phyloP scores from a whole-genome alignment of 129 eudicot genomes.

The Flaveria bidentis region DNA sequence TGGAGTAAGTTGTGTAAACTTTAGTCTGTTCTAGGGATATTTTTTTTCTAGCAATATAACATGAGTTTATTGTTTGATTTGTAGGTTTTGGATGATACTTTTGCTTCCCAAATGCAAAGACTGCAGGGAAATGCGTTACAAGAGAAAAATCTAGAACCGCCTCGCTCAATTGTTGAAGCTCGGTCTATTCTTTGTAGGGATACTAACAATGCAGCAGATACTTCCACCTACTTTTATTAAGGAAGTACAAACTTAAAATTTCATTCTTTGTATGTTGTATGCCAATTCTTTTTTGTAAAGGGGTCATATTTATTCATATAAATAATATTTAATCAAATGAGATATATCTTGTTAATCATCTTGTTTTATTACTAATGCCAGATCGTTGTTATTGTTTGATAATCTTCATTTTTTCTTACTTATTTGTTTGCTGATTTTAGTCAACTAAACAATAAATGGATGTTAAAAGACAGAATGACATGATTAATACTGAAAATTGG shows the following conservation, averaged over 20 bases:
- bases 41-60: conserved; percentile 6
- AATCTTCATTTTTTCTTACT: neutral
- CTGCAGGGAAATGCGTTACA: conserved; percentile 82
- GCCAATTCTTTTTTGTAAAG: conserved; percentile 41
- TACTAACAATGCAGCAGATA: conserved; percentile 55
- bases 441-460: neutral
- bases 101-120: conserved; percentile 95
- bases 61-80: neutral
- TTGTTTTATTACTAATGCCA: neutral
- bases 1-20: conserved; percentile 53
- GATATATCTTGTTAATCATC: neutral
- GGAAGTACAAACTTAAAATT: conserved; percentile 5
- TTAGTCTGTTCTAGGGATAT: neutral
- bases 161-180: conserved; percentile 81
- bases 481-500: neutral
- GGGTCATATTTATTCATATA: conserved; percentile 2
- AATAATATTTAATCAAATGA: conserved; percentile 3
- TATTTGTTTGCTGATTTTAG: neutral
- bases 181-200: conserved; percentile 87
- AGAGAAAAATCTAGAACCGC: conserved; percentile 82
- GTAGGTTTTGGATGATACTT: conserved; percentile 88
- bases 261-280: conserved; percentile 21
- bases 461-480: neutral
- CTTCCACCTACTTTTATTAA: conserved; percentile 57
- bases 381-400: neutral